Conservation (phyloP, 2,329 filamentous ascomycete genomes). For the Hansfordia pulvinata region DNA sequence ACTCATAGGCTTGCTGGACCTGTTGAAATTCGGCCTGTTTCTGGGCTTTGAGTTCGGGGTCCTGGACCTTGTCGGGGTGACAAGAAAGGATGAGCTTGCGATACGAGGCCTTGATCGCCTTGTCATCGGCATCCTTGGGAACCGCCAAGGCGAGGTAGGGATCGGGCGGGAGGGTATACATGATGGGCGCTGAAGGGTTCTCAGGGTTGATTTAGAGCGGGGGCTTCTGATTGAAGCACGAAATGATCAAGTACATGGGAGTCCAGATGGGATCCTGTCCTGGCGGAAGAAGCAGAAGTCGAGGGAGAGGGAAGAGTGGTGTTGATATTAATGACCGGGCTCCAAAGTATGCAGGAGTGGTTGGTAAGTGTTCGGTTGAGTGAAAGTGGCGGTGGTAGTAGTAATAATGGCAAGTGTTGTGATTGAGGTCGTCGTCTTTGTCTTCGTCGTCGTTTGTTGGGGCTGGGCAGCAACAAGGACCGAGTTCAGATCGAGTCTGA, state of each 20-base stretch:
- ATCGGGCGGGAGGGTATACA: constrained; percentile 48
- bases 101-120: constrained; percentile 67
- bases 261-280: neutral
- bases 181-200: constrained; percentile 14
- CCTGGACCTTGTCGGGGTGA: constrained; percentile 83
- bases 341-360: neutral
- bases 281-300: neutral
- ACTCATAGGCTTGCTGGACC: constrained; percentile 86
- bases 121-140: constrained; percentile 51
- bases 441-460: too few relatives aligned
- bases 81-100: constrained; percentile 78
- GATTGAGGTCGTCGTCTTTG: too few relatives aligned
- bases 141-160: constrained; percentile 72
- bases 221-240: too few relatives aligned
- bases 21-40: constrained; percentile 84
- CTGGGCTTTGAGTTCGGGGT: constrained; percentile 59
- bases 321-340: too few relatives aligned
- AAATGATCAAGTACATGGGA: too few relatives aligned
- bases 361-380: too few relatives aligned
- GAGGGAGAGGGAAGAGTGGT: neutral
- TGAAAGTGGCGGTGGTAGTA: neutral
- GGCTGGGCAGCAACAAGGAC: too few relatives aligned
- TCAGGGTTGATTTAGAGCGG: neutral
- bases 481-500: too few relatives aligned
- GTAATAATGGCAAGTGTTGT: neutral